Base-by-base conservation (phyloP, 2,329 filamentous ascomycete species). In the Diaporthe humulicola region DNA sequence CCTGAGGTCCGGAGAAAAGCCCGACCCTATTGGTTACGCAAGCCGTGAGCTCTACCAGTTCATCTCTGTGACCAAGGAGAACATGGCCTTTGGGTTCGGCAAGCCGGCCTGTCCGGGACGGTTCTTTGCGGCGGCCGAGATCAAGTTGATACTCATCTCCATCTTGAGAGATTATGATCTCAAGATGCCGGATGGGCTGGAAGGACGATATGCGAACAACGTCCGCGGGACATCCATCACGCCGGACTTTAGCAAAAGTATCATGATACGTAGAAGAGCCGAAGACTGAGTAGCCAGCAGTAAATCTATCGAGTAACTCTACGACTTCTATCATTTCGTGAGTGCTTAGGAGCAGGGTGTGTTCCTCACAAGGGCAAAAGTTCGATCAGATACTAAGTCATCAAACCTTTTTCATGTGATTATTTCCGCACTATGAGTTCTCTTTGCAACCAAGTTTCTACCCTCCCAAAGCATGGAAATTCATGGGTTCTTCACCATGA, bases 1-100 rank as follows among this genome's bases (percentile, higher is more conserved):
- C 70, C 42, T 67, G 70, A 79, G 60, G 79, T 72, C 70, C 30
- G 54, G 70, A 80, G 9, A 76, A 75, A n/a, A 76, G 81, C 10
- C 71, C 78, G 19, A 80, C 78, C 33, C 45, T 7, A 67, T 25
- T 52, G 61, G 61, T 36, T 67, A 67, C 14, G 80, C 81, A 54
- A 81, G 78, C 70, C 79, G 77, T 52, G 83, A 83, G 40, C 80
- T 81, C 73, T 81, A 84, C 77, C 86, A 87, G 78, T 86, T 87
- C 75, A 84, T 84, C 33, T 82, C 80, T 38, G 79, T 83, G 36
- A 82, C 77, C 22, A 78, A 81, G 64, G 79, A 80, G 64, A 79
- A 81, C 66, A 79, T 84, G 76, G 77, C 78, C 7, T 86, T 85
- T 69, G 85, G 85, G 1, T 84, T 83, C 73, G 85, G 85, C 4